Evolutionary conservation across 176 grass and related monocot species (phyloP), one percentile per base, ranked within the genome.

Genomic region (Juncus inflexus): DNA sequence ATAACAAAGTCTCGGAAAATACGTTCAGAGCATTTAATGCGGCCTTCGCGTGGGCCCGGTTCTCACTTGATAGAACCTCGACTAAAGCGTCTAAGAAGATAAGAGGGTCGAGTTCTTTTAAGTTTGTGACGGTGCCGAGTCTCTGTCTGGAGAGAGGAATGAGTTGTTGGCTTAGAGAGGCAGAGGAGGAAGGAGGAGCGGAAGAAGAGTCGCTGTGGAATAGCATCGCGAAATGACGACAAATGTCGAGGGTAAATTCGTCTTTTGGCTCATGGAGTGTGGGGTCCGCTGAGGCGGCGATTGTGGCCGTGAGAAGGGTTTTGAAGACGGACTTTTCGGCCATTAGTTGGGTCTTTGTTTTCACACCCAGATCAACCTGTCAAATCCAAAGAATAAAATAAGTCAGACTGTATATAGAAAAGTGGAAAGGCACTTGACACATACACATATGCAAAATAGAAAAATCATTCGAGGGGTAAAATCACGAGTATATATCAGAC

Each of bases 251-350:
- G 79, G 86, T 76, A 84, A 90, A 99, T 62, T 99, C 89, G 73
- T 90, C 83, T 64, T 86, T 99, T 54, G 82, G 75, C 40, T 99
- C 94, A 28, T 89, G 75, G 67, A 92, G 88, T 51, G 63, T 78
- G 54, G 78, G 50, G 58, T 99, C 94, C 58, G 94, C 78, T 84
- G 78, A 82, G 61, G 88, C 82, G 54, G 80, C 78, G 68, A 92
- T 90, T 55, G 78, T 72, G 40, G 94, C 81, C 37, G 70, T 80
- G 77, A 99, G 85, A 36, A 99, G 81, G 71, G 81, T 80, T 77
- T 92, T 99, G 59, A 99, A 99, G 76, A 92, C 80, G 61, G 88
- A 89, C 89, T 86, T 99, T 65, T 99, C 94, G 37, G 94, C 94
- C 85, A 99, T 61, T 61, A 99, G 70, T 12, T 99, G 94, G 41